Conservation (phyloP, 2,329 filamentous ascomycete genomes). For the Teratosphaeriaceae sp. region DNA sequence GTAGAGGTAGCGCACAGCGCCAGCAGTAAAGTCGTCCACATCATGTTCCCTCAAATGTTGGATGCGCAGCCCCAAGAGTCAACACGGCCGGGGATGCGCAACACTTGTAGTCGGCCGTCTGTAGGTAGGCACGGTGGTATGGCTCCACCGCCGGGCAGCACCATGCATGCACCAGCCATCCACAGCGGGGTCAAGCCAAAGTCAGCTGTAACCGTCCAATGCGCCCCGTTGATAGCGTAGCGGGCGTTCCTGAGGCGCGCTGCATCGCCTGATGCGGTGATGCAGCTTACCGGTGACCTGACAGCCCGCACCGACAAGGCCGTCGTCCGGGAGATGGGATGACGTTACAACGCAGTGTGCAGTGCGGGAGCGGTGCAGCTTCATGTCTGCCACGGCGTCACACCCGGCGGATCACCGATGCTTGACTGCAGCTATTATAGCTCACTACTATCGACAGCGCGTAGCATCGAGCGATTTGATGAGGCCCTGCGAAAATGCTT, state of each 20-base stretch:
- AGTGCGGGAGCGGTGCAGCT: not conserved
- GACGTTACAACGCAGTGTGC: conserved; percentile 2
- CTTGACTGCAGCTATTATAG: too few relatives aligned
- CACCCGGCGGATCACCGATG: too few relatives aligned
- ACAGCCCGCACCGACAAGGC: too few relatives aligned
- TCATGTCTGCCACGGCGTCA: not conserved
- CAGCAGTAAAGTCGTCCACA: not conserved
- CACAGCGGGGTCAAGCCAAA: conserved; percentile 5
- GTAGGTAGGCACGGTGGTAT: too few relatives aligned
- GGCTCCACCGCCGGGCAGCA: too few relatives aligned
- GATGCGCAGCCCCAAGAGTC: too few relatives aligned
- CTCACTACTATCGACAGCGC: too few relatives aligned
- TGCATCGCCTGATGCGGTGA: too few relatives aligned
- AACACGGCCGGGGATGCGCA: not conserved
- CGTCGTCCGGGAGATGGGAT: not conserved
- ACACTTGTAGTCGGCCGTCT: too few relatives aligned
- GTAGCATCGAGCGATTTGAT: too few relatives aligned
- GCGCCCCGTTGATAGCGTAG: conserved; percentile 1
- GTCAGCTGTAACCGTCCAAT: not conserved
- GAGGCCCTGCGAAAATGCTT: too few relatives aligned
- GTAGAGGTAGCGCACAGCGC: conserved; percentile 14
- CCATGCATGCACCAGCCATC: conserved; percentile 1
- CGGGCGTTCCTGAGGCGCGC: not conserved
- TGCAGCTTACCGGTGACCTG: too few relatives aligned
- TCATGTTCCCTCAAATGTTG: not conserved